Conservation (phyloP, 2,329 filamentous ascomycete species). For the Dactylonectria macrodidyma region DNA sequence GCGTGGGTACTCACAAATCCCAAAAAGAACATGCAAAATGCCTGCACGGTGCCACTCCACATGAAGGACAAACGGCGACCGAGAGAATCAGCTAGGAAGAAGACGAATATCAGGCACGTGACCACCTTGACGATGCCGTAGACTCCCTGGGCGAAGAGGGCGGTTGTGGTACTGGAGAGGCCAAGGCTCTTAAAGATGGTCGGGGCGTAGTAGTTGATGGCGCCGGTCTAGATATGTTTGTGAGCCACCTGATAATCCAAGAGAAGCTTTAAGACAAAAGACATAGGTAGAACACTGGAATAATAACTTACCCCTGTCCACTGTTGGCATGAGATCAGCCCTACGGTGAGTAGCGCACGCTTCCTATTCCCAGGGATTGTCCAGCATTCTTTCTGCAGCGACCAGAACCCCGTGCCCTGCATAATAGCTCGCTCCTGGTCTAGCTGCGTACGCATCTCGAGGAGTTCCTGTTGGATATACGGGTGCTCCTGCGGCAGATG, state of each 20-base stretch:
- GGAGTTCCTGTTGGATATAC: conserved; percentile 42
- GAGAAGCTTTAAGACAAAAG: neutral
- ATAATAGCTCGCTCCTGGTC: conserved; percentile 41
- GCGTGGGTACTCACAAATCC: conserved; percentile 57
- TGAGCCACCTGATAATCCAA: neutral
- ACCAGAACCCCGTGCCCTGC: conserved; percentile 40
- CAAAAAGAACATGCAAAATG: conserved; percentile 70
- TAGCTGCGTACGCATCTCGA: conserved; percentile 36
- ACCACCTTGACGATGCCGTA: conserved; percentile 78
- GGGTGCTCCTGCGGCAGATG: conserved; percentile 37
- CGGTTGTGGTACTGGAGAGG: conserved; percentile 64
- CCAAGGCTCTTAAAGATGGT: conserved; percentile 74
- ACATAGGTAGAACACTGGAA: neutral
- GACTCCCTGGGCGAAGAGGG: conserved; percentile 77
- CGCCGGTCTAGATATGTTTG: conserved; percentile 39
- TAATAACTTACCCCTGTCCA: conserved; percentile 46
- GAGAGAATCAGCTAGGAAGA: conserved; percentile 75
- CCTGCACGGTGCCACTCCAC: conserved; percentile 45
- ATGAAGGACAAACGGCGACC: conserved; percentile 64
- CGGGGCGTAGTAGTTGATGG: conserved; percentile 72
- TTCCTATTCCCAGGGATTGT: conserved; percentile 39
- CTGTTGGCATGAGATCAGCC: conserved; percentile 44
- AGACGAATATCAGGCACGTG: conserved; percentile 72
- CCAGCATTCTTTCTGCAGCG: conserved; percentile 42
- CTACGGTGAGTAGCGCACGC: conserved; percentile 43